Evolutionary conservation across 176 grass and related monocot genomes (phyloP).

Genomic region (Carex kokanica): DNA sequence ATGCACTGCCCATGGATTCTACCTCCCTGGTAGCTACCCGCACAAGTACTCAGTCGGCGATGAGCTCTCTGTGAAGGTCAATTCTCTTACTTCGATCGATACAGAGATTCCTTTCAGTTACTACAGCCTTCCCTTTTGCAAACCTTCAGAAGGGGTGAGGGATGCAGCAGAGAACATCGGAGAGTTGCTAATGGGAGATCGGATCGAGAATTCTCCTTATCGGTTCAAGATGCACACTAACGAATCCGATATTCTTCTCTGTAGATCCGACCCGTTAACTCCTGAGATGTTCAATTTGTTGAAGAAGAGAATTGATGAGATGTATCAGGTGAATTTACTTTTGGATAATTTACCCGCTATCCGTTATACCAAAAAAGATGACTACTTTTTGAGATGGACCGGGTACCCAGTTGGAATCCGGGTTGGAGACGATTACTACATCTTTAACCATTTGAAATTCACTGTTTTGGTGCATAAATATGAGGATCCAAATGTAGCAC

Average conservation of each 20-base stretch:
- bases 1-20: slow-evolving; percentile 29
- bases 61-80: slow-evolving; percentile 39
- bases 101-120: slow-evolving; percentile 49
- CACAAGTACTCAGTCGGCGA: slow-evolving; percentile 29
- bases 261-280: slow-evolving; percentile 26
- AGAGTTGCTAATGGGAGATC: slow-evolving; percentile 45
- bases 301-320: slow-evolving; percentile 45
- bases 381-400: slow-evolving; percentile 39
- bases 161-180: slow-evolving; percentile 49
- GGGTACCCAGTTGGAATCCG: slow-evolving; percentile 34
- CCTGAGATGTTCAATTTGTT: slow-evolving; percentile 22
- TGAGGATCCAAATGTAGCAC: slow-evolving; percentile 40
- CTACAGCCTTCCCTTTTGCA: slow-evolving; percentile 48
- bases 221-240: slow-evolving; percentile 43
- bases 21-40: slow-evolving; percentile 46
- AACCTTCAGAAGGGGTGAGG: slow-evolving; percentile 36
- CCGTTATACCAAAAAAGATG: slow-evolving; percentile 37
- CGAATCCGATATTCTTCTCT: slow-evolving; percentile 36
- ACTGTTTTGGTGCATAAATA: slow-evolving; percentile 50
- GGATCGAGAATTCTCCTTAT: slow-evolving; percentile 46
- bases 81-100: slow-evolving; percentile 46
- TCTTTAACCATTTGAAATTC: slow-evolving; percentile 49
- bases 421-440: slow-evolving; percentile 17
- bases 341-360: slow-evolving; percentile 45
- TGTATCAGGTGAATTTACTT: slow-evolving; percentile 48